Evolutionary conservation across 1,284 basidiomycete genomes (phyloP).

Genomic region (Ceratobasidium sp.): DNA sequence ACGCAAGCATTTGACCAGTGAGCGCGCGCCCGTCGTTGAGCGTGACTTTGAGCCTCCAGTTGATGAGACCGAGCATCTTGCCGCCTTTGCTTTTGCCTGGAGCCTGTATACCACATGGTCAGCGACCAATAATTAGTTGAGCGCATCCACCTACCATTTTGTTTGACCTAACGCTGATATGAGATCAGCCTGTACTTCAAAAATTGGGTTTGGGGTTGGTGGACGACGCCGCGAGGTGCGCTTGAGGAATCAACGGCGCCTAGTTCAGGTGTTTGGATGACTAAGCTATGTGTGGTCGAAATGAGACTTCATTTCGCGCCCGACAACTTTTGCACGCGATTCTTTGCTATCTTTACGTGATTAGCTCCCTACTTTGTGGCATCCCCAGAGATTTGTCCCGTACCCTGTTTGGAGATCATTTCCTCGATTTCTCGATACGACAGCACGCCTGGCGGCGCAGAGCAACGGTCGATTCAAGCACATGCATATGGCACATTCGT

Average conservation of each 20-base stretch:
- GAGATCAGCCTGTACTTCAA: conserved; percentile 28
- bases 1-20: conserved; percentile 98
- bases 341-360: too few relatives aligned
- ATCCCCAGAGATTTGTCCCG: too few relatives aligned
- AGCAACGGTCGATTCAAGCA: too few relatives aligned
- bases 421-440: too few relatives aligned
- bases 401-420: too few relatives aligned
- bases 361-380: too few relatives aligned
- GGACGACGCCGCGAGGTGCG: conserved; percentile 31
- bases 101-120: conserved; percentile 58
- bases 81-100: conserved; percentile 95
- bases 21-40: conserved; percentile 97
- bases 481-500: too few relatives aligned
- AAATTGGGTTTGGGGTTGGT: conserved; percentile 35
- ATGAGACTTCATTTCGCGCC: too few relatives aligned
- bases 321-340: too few relatives aligned
- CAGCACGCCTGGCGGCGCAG: too few relatives aligned
- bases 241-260: conserved; percentile 18
- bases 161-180: conserved; percentile 10
- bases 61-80: conserved; percentile 97
- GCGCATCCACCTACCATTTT: neutral
- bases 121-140: neutral
- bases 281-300: conserved; percentile 3
- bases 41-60: conserved; percentile 96
- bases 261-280: conserved; percentile 13